Evolutionary conservation across 176 grass and related monocot genomes (phyloP).

Genomic region (Carex parvula): DNA sequence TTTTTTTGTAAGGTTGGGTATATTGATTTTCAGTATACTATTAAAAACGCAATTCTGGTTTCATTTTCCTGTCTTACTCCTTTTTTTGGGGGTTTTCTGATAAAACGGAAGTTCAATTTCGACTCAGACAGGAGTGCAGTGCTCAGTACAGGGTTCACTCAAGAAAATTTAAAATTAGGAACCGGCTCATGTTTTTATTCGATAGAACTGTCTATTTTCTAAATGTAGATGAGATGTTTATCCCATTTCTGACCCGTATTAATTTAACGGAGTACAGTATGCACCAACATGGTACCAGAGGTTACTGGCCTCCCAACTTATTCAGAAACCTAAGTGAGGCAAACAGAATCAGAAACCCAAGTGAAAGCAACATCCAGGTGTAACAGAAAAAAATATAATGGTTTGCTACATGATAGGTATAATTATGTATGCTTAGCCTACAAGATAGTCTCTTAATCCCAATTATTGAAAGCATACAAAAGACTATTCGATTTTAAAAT

Average conservation of each 20-base stretch:
- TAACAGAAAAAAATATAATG: not conserved
- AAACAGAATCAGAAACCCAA: not conserved
- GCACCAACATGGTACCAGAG: not conserved
- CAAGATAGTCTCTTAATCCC: not conserved
- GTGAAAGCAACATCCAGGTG: not conserved
- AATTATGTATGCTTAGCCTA: not conserved
- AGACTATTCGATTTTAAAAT: not conserved
- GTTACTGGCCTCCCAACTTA: not conserved
- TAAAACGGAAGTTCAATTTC: not conserved
- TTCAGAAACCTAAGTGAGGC: not conserved
- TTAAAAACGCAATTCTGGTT: not conserved
- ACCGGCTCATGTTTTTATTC: not conserved
- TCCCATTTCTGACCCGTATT: too few species aligned
- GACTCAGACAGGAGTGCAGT: not conserved
- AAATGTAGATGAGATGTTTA: not conserved
- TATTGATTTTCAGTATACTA: not conserved
- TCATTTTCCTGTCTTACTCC: not conserved
- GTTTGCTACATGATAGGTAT: not conserved
- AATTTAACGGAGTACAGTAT: not conserved
- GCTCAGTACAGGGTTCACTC: not conserved
- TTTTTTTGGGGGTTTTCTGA: not conserved
- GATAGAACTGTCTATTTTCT: not conserved
- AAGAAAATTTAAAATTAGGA: not conserved
- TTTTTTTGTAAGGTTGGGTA: too few species aligned
- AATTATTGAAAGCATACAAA: not conserved